Evolutionary conservation across 139 green algal genomes (phyloP).

Genomic region (Coelastrella sp.): DNA sequence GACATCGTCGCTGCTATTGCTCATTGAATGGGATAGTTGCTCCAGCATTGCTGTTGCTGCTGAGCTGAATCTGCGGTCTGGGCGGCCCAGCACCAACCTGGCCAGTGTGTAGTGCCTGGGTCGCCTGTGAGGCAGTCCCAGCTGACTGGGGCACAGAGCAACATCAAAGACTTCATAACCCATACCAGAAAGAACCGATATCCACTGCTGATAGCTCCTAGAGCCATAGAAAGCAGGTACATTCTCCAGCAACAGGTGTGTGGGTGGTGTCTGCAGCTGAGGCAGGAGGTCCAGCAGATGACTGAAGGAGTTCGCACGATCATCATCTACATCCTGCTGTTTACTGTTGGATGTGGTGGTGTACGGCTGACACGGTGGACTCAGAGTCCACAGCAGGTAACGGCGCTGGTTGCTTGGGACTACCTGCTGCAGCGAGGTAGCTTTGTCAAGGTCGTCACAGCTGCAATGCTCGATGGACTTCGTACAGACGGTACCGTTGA

Average conservation of each 20-base stretch:
- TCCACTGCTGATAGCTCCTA: neutral
- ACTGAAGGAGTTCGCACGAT: neutral
- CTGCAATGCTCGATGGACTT: conserved; percentile 21
- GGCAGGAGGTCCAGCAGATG: conserved; percentile 34
- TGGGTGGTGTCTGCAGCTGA: conserved; percentile 22
- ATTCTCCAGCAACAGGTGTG: conserved; percentile 41
- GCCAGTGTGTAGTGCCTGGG: conserved; percentile 21
- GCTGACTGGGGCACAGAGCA: conserved; percentile 20
- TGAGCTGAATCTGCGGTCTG: neutral
- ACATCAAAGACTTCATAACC: conserved; percentile 2
- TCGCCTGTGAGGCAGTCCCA: conserved; percentile 27
- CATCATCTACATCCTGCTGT: conserved; percentile 21
- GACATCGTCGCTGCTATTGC: neutral
- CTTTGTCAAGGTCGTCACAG: neutral
- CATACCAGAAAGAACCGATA: neutral
- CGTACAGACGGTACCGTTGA: neutral
- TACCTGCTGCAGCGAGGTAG: neutral
- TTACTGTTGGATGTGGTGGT: conserved; percentile 30
- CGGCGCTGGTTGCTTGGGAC: neutral
- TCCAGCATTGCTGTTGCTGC: neutral
- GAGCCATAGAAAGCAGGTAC: conserved; percentile 4
- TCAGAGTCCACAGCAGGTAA: conserved; percentile 17
- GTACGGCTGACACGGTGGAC: conserved; percentile 34
- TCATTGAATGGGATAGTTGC: neutral
- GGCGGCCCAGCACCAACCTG: neutral